These are phyloP conservation scores for Neoscytalidium dimidiatum DNA, from an alignment of 2,329 filamentous ascomycete species.

Conservation along the genomic window DNA sequence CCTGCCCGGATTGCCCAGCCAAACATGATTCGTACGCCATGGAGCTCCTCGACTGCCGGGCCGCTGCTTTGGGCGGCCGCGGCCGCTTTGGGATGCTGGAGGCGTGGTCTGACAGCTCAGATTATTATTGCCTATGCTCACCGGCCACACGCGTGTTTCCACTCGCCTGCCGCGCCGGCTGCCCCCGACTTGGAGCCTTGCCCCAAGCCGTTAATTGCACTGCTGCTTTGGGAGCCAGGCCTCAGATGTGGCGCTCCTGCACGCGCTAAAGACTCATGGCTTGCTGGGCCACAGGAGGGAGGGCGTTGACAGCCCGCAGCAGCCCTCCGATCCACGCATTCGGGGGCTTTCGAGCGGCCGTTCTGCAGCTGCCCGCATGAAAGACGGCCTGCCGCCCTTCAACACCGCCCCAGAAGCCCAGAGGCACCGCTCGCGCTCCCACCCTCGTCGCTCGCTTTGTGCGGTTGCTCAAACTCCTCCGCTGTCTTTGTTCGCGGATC, in stretches of 20 bases:
- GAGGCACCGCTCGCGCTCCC: neutral
- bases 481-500: neutral
- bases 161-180: conserved; percentile 9
- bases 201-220: conserved; percentile 12
- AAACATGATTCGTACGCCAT: neutral
- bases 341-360: neutral
- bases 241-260: neutral
- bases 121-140: neutral
- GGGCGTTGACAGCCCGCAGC: neutral
- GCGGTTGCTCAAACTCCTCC: neutral
- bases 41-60: neutral
- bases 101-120: neutral
- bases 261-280: conserved; percentile 6
- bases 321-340: neutral
- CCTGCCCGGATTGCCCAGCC: neutral
- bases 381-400: conserved; percentile 3
- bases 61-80: neutral
- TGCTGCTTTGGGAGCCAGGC: conserved; percentile 3
- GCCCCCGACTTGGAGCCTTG: neutral
- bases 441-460: conserved; percentile 8
- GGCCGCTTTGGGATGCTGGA: neutral
- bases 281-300: neutral
- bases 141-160: conserved; percentile 4
- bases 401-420: neutral
- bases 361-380: conserved; percentile 6